Conservation (phyloP, 2,329 filamentous ascomycete species). For the Botrytis fragariae region DNA sequence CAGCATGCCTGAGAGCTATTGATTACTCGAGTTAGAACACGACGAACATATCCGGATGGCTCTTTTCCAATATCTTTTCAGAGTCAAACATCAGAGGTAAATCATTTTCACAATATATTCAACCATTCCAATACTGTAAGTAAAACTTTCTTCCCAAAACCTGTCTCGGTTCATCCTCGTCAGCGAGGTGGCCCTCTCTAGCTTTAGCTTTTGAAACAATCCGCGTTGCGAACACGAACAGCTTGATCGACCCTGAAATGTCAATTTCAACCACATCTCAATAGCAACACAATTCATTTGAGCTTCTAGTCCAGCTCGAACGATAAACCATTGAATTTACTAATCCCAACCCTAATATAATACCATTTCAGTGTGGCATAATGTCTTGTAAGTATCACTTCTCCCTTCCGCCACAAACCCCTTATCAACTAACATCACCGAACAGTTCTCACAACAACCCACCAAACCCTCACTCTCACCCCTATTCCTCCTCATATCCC, state of each 20-base stretch:
- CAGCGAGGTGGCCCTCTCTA: background rate
- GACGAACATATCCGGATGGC: background rate
- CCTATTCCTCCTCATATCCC: slow-evolving; percentile 66
- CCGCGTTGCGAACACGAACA: slow-evolving; percentile 3
- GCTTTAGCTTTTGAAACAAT: slow-evolving; percentile 15
- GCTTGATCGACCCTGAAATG: background rate
- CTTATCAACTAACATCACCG: slow-evolving; percentile 7
- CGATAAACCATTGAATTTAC: background rate
- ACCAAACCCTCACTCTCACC: slow-evolving; percentile 53
- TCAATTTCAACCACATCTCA: background rate
- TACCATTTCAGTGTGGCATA: background rate
- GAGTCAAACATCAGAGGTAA: background rate
- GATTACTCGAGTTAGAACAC: background rate
- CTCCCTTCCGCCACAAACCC: background rate
- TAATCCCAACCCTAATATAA: background rate
- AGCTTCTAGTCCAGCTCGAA: background rate
- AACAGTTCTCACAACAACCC: slow-evolving; percentile 31
- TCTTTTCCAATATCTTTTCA: background rate
- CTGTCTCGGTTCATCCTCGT: slow-evolving; percentile 8
- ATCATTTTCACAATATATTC: background rate
- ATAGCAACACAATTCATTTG: background rate
- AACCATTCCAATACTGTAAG: background rate
- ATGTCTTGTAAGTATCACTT: slow-evolving; percentile 33
- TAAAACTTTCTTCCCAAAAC: background rate
- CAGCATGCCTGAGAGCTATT: background rate